These are phyloP conservation scores for Luzula sylvatica DNA, from an alignment of 176 grass and related monocot species.

Conservation along the genomic window DNA sequence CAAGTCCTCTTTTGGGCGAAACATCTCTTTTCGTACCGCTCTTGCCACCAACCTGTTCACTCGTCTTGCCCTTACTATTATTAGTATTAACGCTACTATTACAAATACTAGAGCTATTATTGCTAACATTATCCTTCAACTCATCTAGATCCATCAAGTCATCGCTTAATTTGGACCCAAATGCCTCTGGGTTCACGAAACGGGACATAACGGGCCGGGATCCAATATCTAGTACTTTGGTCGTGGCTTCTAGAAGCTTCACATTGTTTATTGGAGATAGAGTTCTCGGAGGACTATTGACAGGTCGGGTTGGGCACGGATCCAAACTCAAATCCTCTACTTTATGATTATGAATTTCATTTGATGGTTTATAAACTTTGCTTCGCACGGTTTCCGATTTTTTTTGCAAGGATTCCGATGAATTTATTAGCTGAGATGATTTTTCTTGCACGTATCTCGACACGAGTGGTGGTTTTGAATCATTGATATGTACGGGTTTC, in stretches of 20 bases:
- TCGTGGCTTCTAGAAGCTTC: slow-evolving; percentile 51
- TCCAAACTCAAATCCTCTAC: slow-evolving; percentile 9
- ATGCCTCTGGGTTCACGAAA: neutral
- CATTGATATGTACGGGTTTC: neutral
- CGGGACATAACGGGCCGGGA: slow-evolving; percentile 24
- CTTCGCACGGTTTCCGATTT: neutral
- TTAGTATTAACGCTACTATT: slow-evolving; percentile 17
- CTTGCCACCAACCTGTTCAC: slow-evolving; percentile 21
- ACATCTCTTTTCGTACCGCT: slow-evolving; percentile 14
- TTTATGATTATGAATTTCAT: slow-evolving; percentile 36
- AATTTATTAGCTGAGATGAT: slow-evolving; percentile 1
- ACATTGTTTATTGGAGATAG: slow-evolving; percentile 44
- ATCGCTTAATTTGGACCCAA: slow-evolving; percentile 14
- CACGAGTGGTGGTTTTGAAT: no score
- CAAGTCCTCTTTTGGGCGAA: slow-evolving; percentile 20
- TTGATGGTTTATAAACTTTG: slow-evolving; percentile 13
- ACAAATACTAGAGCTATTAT: slow-evolving; percentile 13
- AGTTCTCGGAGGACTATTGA: slow-evolving; percentile 47
- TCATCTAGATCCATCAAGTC: slow-evolving; percentile 10
- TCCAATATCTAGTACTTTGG: slow-evolving; percentile 53
- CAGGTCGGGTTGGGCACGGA: slow-evolving; percentile 17
- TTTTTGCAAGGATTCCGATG: slow-evolving; percentile 11
- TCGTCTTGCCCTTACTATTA: slow-evolving; percentile 18
- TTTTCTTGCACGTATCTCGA: neutral
- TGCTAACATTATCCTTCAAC: neutral